Conservation (phyloP, 129 eudicot genomes). For the Lonicera japonica region DNA sequence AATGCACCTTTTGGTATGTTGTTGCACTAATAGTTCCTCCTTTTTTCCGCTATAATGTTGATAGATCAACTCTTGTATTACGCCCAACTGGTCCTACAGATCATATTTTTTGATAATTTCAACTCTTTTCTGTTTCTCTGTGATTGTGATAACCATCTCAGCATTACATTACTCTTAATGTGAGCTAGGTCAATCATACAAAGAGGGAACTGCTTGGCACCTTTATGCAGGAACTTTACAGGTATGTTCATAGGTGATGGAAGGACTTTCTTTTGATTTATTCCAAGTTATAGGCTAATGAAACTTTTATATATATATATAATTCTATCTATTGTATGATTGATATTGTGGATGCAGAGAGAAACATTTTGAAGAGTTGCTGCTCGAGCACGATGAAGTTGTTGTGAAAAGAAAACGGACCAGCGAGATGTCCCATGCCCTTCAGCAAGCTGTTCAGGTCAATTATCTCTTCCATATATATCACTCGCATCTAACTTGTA, state of each 20-base stretch:
- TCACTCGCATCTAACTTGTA: too few relatives aligned
- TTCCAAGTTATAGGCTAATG: too few relatives aligned
- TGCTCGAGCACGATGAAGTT: constrained; percentile 94
- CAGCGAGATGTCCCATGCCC: constrained; percentile 71
- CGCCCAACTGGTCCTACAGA: too few relatives aligned
- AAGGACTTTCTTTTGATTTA: too few relatives aligned
- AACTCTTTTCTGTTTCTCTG: too few relatives aligned
- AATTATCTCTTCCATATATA: not conserved
- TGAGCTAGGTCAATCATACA: constrained; percentile 76
- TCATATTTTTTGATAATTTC: too few relatives aligned
- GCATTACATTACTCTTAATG: too few relatives aligned
- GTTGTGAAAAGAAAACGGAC: constrained; percentile 76
- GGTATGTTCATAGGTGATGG: constrained; percentile 42
- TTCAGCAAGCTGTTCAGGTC: constrained; percentile 90
- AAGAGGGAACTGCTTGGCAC: constrained; percentile 91
- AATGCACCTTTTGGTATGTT: constrained; percentile 99
- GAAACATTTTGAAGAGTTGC: constrained; percentile 86
- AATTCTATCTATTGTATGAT: too few relatives aligned
- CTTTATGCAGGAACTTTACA: constrained; percentile 72
- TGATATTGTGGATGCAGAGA: constrained; percentile 67
- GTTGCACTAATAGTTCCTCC: too few relatives aligned
- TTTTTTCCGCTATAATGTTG: too few relatives aligned
- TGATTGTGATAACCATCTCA: too few relatives aligned
- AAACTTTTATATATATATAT: not conserved
- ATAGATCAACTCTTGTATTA: too few relatives aligned